These are phyloP conservation scores for Blastobotrys buckinghamii DNA, from an alignment of 1,139 yeast species.

Conservation along the genomic window DNA sequence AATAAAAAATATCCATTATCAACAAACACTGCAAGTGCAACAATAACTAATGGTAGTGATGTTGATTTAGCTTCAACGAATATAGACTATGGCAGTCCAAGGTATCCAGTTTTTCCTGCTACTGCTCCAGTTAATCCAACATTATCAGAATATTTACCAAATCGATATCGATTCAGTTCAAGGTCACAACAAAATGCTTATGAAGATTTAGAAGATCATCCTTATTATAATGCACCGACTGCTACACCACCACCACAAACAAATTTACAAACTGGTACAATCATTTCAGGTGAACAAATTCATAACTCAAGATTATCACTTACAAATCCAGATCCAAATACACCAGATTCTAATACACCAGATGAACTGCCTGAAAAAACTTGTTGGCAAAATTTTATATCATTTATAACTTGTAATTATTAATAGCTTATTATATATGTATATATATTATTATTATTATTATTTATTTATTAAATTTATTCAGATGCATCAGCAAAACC, in stretches of 20 bases:
- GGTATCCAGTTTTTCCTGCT: constrained; percentile 13
- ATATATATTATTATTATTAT: neutral
- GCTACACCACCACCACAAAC: neutral
- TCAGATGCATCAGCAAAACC: constrained; percentile 95
- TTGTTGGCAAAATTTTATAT: neutral
- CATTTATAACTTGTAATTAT: neutral
- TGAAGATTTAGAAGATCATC: constrained; percentile 8
- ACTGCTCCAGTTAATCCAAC: neutral
- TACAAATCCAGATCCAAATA: constrained; percentile 9
- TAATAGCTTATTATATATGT: no score
- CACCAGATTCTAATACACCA: constrained; percentile 3
- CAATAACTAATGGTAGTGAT: neutral
- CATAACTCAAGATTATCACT: constrained; percentile 1
- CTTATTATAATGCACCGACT: constrained; percentile 11
- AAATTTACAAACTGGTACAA: neutral
- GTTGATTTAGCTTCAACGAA: constrained; percentile 3
- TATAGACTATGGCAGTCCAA: constrained; percentile 18
- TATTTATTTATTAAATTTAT: constrained; percentile 34
- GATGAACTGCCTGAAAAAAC: constrained; percentile 8
- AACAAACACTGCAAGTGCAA: neutral
- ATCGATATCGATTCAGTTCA: constrained; percentile 1
- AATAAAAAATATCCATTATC: neutral
- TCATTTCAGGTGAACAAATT: neutral
- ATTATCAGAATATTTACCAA: neutral
- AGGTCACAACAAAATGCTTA: constrained; percentile 8